Percentiles rank a stretch among this genome's conserved stretches.
Conservation (phyloP, 768 basidiomycete species). For the Boletales sp. region DNA sequence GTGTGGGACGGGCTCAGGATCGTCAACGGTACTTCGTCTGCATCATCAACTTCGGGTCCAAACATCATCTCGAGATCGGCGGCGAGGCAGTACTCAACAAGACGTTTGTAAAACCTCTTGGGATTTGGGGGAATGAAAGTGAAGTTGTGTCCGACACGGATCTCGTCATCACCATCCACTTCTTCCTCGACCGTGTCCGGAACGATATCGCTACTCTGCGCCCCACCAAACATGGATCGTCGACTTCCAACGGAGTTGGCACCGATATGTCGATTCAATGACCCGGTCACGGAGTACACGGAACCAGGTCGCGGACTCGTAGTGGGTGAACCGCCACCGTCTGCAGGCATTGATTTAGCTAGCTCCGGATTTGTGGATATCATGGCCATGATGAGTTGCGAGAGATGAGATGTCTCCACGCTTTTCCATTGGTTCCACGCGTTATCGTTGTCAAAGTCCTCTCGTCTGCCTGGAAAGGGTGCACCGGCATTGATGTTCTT, state of each 20-base stretch:
- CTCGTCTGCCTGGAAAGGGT: slow-evolving; percentile 78
- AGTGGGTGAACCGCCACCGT: slow-evolving; percentile 27
- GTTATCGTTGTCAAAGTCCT: slow-evolving; percentile 80
- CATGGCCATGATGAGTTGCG: slow-evolving; percentile 86
- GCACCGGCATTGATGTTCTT: slow-evolving; percentile 86
- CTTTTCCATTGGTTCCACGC: slow-evolving; percentile 85
- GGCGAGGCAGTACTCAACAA: slow-evolving; percentile 79
- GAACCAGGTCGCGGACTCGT: slow-evolving; percentile 51
- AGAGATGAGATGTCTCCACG: slow-evolving; percentile 77
- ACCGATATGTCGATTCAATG: slow-evolving; percentile 49
- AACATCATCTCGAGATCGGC: slow-evolving; percentile 88
- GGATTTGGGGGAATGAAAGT: slow-evolving; percentile 91
- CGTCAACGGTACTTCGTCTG: slow-evolving; percentile 91
- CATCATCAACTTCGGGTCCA: slow-evolving; percentile 86
- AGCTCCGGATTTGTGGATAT: slow-evolving; percentile 82
- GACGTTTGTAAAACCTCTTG: slow-evolving; percentile 76
- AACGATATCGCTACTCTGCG: slow-evolving; percentile 27
- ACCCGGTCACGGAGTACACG: slow-evolving; percentile 43
- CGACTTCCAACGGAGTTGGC: slow-evolving; percentile 66
- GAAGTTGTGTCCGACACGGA: slow-evolving; percentile 72
- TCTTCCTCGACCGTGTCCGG: slow-evolving; percentile 37
- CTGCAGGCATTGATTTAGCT: slow-evolving; percentile 70
- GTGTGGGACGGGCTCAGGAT: slow-evolving; percentile 80
- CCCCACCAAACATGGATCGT: slow-evolving; percentile 48
- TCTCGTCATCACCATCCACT: slow-evolving; percentile 60